Conservation (phyloP, 108 stramenopile genomes). For the Fragilaria radians region DNA sequence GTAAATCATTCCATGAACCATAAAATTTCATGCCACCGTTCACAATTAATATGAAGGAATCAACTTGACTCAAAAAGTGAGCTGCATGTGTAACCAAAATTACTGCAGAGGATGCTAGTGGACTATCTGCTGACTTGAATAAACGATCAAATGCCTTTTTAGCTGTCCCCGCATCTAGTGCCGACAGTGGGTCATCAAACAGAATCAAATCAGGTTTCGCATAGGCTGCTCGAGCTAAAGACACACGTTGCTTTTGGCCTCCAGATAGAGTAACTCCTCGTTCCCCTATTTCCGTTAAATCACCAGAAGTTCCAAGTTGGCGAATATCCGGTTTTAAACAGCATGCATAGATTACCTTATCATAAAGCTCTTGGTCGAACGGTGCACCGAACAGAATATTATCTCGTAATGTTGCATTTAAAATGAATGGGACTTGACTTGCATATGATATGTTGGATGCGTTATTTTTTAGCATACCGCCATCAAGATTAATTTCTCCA, state of each 20-base stretch:
- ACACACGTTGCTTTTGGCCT: conserved; percentile 75
- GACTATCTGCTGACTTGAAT: conserved; percentile 20
- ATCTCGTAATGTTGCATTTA: conserved; percentile 88
- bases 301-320: conserved; percentile 48
- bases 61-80: conserved; percentile 69
- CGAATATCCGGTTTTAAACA: conserved; percentile 62
- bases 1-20: conserved; percentile 70
- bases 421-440: conserved; percentile 88
- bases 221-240: conserved; percentile 79
- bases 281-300: conserved; percentile 88
- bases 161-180: conserved; percentile 87
- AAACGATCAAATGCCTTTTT: conserved; percentile 70
- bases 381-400: conserved; percentile 92
- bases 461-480: conserved; percentile 10
- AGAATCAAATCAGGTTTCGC: conserved; percentile 60
- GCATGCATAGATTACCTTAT: conserved; percentile 79
- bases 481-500: conserved; percentile 53
- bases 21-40: conserved; percentile 55
- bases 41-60: conserved; percentile 65
- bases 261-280: conserved; percentile 88
- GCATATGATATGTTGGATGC: conserved; percentile 80
- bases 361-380: conserved; percentile 69
- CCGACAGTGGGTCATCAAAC: conserved; percentile 90
- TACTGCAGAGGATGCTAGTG: conserved; percentile 10
- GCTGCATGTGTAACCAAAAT: conserved; percentile 88